Evolutionary conservation across 768 basidiomycete species (phyloP), one percentile per base, ranked within the genome.

Genomic region (Macrolepiota dolichaula): DNA sequence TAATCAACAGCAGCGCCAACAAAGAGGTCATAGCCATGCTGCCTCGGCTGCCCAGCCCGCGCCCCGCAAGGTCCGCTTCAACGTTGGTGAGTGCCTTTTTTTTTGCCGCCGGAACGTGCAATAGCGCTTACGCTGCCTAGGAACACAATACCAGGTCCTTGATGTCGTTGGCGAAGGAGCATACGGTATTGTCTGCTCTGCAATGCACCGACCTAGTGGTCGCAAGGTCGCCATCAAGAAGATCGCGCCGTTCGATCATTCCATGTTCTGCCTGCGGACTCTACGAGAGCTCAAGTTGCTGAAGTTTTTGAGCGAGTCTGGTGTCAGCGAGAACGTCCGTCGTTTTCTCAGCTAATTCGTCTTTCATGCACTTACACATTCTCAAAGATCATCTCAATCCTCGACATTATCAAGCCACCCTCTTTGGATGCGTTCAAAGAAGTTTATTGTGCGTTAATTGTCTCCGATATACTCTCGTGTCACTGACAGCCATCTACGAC

Each of bases 171-270:
- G 92, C 52, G 92, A 94, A 71, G 92, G 94, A 25, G 94, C 94
- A 55, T 96, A 96, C 70, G 96, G 96, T 54, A 91, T 96, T 69
- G 96, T 98, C 62, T 94, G 92, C 74, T 96, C 95, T 24, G 96
- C 96, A 4, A 78, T 95, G 2, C 95, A 98, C 71, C 73, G 85
- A 63, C 88, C 93, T 1, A 92, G 91, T 55, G 87, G 88, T 55
- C 89, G 92, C 62, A 94, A 94, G 73, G 96, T 98, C 63, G 96
- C 96, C 57, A 95, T 97, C 81, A 97, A 97, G 82, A 92, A 92
- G 77, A 94, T 97, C 75, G 87, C 91, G 0, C 94, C 94, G 4
- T 97, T 96, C 67, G 95, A 96, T 72, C 94, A 96, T 70, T 88
- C 94, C 61, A 94, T 96, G 92, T 96, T 95, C 77, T 93, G 92